These are phyloP conservation scores for Stephanodiscus triporus DNA, from an alignment of 108 stramenopile genomes.

Conservation along the genomic window DNA sequence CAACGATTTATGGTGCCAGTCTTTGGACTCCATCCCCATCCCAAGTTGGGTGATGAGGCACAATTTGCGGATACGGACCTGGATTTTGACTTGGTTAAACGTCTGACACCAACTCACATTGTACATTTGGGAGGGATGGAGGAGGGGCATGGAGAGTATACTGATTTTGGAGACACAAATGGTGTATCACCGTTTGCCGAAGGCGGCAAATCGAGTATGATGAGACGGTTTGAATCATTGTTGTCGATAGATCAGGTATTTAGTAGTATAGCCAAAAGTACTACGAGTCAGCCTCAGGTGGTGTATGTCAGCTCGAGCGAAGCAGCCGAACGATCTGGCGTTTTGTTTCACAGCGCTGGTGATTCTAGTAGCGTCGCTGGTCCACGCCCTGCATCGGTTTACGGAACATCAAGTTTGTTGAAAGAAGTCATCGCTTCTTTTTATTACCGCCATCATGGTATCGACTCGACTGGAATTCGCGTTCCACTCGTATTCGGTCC, in stretches of 20 bases:
- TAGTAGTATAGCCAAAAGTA: constrained; percentile 21
- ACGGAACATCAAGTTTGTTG: constrained; percentile 41
- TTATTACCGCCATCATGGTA: constrained; percentile 46
- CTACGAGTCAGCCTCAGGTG: constrained; percentile 29
- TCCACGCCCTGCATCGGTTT: constrained; percentile 26
- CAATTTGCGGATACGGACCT: constrained; percentile 21
- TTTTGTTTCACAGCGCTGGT: constrained; percentile 9
- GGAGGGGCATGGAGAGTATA: constrained; percentile 39
- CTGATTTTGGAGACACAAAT: constrained; percentile 44
- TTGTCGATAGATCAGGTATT: constrained; percentile 51
- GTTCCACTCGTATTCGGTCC: constrained; percentile 44
- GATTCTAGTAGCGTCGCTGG: not conserved
- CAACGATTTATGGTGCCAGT: constrained; percentile 33
- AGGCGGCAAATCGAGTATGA: constrained; percentile 36
- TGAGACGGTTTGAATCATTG: constrained; percentile 55
- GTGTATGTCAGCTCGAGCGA: constrained; percentile 49
- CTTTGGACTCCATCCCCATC: constrained; percentile 53
- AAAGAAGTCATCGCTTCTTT: constrained; percentile 54
- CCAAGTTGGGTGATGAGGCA: constrained; percentile 34
- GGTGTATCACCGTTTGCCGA: constrained; percentile 36
- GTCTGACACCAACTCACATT: constrained; percentile 58
- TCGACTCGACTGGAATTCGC: constrained; percentile 42
- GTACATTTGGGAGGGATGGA: constrained; percentile 51
- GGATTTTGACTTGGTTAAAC: constrained; percentile 34
- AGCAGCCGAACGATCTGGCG: constrained; percentile 42